A percentile compares a stretch with the other conserved stretches of the same genome.
Conservation (phyloP, 371 early-diverging fungal genomes). For the Mucor lusitanicus region DNA sequence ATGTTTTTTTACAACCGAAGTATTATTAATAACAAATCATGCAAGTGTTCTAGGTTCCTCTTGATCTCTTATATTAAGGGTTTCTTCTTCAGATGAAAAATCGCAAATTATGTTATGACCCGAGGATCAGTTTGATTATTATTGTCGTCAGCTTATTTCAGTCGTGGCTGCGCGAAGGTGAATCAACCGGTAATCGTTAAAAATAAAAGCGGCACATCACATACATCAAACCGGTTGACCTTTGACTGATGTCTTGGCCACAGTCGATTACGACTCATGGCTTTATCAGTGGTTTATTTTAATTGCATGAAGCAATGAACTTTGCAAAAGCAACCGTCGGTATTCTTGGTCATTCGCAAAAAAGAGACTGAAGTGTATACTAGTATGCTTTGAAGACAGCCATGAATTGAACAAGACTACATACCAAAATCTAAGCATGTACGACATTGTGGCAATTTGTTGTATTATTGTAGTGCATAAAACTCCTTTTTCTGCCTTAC, state of each 20-base stretch:
- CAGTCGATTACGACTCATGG: background rate
- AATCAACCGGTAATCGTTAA: background rate
- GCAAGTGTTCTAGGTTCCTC: background rate
- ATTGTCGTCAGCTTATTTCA: constrained; percentile 5
- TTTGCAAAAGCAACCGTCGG: background rate
- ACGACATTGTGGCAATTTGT: background rate
- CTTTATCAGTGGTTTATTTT: background rate
- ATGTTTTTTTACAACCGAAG: background rate
- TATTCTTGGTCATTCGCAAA: background rate
- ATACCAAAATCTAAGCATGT: too few species aligned
- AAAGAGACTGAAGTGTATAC: background rate
- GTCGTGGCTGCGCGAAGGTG: background rate
- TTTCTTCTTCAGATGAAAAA: background rate
- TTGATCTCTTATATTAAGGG: background rate
- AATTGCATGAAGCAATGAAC: background rate
- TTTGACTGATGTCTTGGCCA: background rate
- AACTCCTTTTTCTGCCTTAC: background rate
- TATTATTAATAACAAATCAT: background rate
- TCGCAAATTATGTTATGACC: background rate
- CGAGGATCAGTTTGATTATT: background rate
- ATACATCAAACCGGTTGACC: background rate
- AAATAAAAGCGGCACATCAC: background rate
- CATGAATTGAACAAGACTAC: too few species aligned
- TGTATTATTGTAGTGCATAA: background rate
- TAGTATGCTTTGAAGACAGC: background rate